These are phyloP conservation scores for Ceriops zippeliana DNA, from an alignment of 345 rosid genomes.

Conservation along the genomic window DNA sequence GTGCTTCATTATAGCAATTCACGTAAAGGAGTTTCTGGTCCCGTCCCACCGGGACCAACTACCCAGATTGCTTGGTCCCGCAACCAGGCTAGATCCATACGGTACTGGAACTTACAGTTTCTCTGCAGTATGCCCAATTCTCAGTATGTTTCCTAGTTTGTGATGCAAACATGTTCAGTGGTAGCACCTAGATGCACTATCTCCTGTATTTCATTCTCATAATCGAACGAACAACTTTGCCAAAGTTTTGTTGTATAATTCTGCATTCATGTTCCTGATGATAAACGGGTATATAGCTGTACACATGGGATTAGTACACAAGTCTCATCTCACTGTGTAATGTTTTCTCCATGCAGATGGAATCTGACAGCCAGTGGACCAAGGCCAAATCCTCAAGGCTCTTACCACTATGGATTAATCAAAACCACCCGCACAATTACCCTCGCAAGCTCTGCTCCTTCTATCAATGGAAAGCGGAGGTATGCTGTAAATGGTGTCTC, in stretches of 20 bases:
- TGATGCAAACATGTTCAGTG: too few species aligned
- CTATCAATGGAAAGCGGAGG: slow-evolving; percentile 72
- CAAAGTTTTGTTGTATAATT: too few species aligned
- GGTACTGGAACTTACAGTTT: slow-evolving; percentile 29
- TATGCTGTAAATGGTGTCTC: slow-evolving; percentile 83
- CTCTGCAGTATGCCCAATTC: neutral
- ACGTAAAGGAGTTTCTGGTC: slow-evolving; percentile 48
- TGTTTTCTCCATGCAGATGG: slow-evolving; percentile 36
- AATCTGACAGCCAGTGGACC: slow-evolving; percentile 83
- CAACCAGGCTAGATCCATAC: slow-evolving; percentile 60
- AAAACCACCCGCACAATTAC: slow-evolving; percentile 54
- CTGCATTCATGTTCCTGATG: neutral
- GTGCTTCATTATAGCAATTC: slow-evolving; percentile 72
- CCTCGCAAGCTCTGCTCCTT: slow-evolving; percentile 64
- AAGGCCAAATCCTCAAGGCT: slow-evolving; percentile 88
- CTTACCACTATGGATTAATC: slow-evolving; percentile 85
- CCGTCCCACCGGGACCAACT: slow-evolving; percentile 66
- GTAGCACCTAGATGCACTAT: too few species aligned
- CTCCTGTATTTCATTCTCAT: too few species aligned
- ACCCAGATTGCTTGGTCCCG: slow-evolving; percentile 75
- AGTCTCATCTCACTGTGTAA: neutral
- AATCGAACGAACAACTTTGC: too few species aligned
- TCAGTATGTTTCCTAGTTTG: neutral
- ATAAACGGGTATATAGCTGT: neutral
- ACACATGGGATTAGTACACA: neutral